A percentile compares a stretch with the other conserved stretches of the same genome.
phyloP scores from a whole-genome alignment of 345 rosid species.

The Pseudoturritis turrita region DNA sequence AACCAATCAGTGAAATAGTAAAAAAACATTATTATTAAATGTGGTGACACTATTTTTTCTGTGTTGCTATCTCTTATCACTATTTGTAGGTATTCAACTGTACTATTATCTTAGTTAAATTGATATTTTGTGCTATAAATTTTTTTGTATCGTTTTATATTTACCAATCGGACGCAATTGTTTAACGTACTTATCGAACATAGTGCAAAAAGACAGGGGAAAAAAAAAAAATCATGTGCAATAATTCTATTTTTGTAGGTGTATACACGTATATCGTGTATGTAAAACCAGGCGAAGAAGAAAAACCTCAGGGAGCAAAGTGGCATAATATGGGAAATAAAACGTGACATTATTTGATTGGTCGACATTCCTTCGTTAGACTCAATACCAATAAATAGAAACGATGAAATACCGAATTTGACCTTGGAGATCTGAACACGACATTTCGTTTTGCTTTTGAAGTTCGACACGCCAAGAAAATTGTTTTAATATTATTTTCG shows the following conservation, averaged over 20 bases:
- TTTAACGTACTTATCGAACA: neutral
- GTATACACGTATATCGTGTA: neutral
- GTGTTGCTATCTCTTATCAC: too few relatives aligned
- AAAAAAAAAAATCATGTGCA: conserved; percentile 13
- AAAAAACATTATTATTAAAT: too few relatives aligned
- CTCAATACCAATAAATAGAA: neutral
- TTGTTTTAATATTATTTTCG: neutral
- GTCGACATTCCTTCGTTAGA: conserved; percentile 3
- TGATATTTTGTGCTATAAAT: too few relatives aligned
- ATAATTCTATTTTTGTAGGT: neutral
- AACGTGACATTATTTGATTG: conserved; percentile 16
- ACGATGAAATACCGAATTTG: neutral
- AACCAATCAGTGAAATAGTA: too few relatives aligned
- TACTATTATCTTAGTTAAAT: too few relatives aligned
- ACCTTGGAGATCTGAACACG: conserved; percentile 6
- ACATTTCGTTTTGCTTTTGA: neutral
- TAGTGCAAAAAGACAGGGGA: neutral
- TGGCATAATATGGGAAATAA: neutral
- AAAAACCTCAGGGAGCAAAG: neutral
- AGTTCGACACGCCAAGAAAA: conserved; percentile 7
- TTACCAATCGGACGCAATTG: too few relatives aligned
- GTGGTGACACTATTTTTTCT: too few relatives aligned
- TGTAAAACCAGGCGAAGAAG: neutral
- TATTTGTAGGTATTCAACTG: too few relatives aligned
- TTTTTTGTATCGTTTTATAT: too few relatives aligned